Conservation (phyloP, 2,329 filamentous ascomycete genomes). For the Graphiopsis chlorocephala region DNA sequence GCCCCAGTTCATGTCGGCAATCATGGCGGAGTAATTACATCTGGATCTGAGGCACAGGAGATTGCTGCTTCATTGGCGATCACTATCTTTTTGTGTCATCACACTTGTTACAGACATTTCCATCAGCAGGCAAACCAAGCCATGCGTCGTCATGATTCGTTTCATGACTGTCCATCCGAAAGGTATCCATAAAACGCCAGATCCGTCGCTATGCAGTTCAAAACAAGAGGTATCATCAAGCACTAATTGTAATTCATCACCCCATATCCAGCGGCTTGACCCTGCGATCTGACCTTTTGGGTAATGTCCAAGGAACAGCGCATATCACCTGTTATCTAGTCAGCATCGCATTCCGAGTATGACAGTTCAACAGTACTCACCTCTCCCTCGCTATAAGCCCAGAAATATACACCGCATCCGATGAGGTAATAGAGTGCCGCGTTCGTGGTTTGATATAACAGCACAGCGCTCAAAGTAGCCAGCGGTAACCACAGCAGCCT, state of each 20-base stretch:
- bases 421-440: slow-evolving; percentile 88
- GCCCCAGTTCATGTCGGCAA: background rate
- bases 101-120: background rate
- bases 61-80: background rate
- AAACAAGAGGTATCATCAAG: slow-evolving; percentile 12
- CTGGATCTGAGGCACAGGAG: background rate
- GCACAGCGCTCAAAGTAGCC: slow-evolving; percentile 66
- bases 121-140: background rate
- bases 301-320: slow-evolving; percentile 50
- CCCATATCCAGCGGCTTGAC: slow-evolving; percentile 23
- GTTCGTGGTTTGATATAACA: slow-evolving; percentile 92
- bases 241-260: background rate
- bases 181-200: background rate
- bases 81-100: slow-evolving; percentile 1
- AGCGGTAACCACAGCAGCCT: slow-evolving; percentile 81
- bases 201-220: slow-evolving; percentile 22
- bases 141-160: background rate
- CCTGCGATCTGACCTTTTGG: slow-evolving; percentile 38
- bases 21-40: background rate
- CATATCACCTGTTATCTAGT: slow-evolving; percentile 42
- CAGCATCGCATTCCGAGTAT: background rate
- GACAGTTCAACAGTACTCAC: slow-evolving; percentile 51
- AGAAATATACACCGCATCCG: slow-evolving; percentile 85
- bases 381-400: slow-evolving; percentile 97
- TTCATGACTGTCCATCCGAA: background rate